These are phyloP conservation scores for Perkinsus chesapeaki DNA, from an alignment of 169 alveolate species.

Conservation along the genomic window DNA sequence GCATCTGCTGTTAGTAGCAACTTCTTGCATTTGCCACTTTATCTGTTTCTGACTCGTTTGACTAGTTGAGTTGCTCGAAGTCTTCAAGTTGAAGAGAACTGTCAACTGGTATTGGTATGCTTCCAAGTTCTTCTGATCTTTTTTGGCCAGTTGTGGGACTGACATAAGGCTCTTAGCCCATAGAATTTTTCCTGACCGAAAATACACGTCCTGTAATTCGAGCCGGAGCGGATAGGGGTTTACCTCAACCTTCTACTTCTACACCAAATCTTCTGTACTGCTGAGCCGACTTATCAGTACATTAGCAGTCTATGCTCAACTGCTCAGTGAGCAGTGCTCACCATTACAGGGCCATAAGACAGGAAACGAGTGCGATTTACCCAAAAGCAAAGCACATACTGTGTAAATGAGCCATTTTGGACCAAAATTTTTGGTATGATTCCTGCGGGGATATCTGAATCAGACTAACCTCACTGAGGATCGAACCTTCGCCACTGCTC, in stretches of 20 bases:
- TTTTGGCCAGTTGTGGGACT: too few relatives aligned
- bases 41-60: too few relatives aligned
- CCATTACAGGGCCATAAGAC: background rate
- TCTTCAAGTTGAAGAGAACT: too few relatives aligned
- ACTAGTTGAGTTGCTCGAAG: too few relatives aligned
- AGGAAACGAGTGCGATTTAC: background rate
- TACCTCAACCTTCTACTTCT: background rate
- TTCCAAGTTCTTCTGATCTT: too few relatives aligned
- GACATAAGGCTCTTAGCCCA: too few relatives aligned
- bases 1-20: too few relatives aligned
- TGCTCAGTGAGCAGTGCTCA: too few relatives aligned
- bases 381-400: background rate
- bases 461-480: background rate
- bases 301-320: background rate
- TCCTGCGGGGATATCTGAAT: background rate
- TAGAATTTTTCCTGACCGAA: background rate
- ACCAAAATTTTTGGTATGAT: too few relatives aligned
- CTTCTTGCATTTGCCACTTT: too few relatives aligned
- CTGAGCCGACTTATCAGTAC: background rate
- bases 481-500: background rate
- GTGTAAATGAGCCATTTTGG: background rate
- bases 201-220: background rate
- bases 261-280: background rate
- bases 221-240: background rate
- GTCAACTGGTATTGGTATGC: too few relatives aligned